Evolutionary conservation across 768 basidiomycete species (phyloP), one percentile per base, ranked within the genome.

Genomic region (Lactifluus rugatus): DNA sequence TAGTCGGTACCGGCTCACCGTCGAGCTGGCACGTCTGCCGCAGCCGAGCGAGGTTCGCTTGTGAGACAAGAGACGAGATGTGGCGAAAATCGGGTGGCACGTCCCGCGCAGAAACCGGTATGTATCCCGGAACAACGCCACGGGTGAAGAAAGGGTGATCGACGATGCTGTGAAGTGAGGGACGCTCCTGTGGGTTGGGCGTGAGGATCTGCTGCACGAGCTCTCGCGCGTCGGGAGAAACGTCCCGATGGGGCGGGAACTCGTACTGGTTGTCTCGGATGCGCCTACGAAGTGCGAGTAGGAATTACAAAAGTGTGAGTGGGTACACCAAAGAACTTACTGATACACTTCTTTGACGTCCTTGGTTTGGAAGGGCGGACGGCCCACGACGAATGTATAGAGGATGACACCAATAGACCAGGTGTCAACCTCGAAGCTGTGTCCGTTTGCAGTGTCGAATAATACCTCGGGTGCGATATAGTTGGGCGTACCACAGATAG

Each of bases 291-390:
- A 32, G 7, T 8, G 42, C 25, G 45, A 52, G 16, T 52, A 66
- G 32, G 28, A 13, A 21, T 48, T 10, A 21, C 36, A 37, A 45
- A 17, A 11, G 21, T 26, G 17, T 5, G 8, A 11, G 39, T 49
- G 23, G 46, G 10, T 19, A 21, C 23, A 1, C 16, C 19, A n/a
- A 7, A 60, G 51, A 2, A 68, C 83, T 71, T 67, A 88, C 87
- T 92, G 86, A 74, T 97, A 96, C 60, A 98, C 97, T 11, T 83
- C 84, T 72, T 97, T 96, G 66, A 98, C 93, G 52, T 98, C 93
- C 69, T 96, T 93, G 16, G 93, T 97, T 71, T 99, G 96, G 76
- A 99, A 99, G 0, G 95, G 95, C 1, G 95, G 95, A n/a, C 88
- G 84, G 13, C 96, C 96, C 32, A 97, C 78, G 32, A 95, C 76